These are phyloP conservation scores for Cyclotella atomus DNA, from an alignment of 108 stramenopile genomes.

Conservation along the genomic window DNA sequence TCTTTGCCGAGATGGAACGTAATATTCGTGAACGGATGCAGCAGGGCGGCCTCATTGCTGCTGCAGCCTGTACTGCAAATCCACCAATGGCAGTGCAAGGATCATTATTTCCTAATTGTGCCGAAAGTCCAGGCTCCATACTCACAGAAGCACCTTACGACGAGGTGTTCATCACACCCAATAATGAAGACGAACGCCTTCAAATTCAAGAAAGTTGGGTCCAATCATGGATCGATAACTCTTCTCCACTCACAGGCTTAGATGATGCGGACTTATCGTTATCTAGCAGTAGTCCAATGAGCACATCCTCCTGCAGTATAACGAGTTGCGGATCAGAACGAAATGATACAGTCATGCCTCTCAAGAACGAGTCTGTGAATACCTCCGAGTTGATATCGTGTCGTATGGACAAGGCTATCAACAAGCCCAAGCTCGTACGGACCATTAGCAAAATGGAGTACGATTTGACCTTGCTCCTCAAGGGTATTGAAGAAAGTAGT, in stretches of 20 bases:
- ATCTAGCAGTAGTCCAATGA: conserved; percentile 3
- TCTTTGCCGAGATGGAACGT: conserved; percentile 90
- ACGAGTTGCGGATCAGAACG: conserved; percentile 18
- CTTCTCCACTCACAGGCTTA: background rate
- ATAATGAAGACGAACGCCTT: conserved; percentile 4
- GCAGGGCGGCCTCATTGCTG: background rate
- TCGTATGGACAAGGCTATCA: conserved; percentile 37
- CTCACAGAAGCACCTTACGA: background rate
- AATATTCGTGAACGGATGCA: conserved; percentile 70
- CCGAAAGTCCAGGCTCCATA: background rate
- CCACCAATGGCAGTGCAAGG: no score
- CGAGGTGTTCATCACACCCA: background rate
- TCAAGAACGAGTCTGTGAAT: background rate
- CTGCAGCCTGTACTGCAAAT: background rate
- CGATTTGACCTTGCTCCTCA: conserved; percentile 20
- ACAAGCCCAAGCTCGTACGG: conserved; percentile 51
- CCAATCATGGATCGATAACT: conserved; percentile 1
- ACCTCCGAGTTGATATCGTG: no score
- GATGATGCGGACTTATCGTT: background rate
- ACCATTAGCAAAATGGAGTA: conserved; percentile 63
- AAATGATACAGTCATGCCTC: conserved; percentile 31
- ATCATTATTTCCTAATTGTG: background rate
- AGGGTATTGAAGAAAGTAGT: conserved; percentile 19
- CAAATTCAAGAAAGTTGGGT: conserved; percentile 21
- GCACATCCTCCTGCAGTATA: background rate